Conservation (phyloP, 345 rosid genomes). For the Cardamine occulta region DNA sequence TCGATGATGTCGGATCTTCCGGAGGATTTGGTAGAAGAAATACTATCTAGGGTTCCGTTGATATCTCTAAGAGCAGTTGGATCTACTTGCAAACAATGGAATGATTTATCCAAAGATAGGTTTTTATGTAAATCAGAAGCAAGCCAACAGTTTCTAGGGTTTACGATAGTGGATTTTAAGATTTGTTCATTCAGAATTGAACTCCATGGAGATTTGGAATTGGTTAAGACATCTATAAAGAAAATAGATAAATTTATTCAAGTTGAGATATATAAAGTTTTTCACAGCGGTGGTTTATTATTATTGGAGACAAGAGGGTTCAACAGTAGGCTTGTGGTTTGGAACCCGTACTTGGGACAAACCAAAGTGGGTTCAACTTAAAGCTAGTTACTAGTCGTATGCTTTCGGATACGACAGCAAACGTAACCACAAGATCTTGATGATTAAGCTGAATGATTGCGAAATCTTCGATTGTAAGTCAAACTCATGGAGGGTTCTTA, state of each 20-base stretch:
- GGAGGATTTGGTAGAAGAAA: not conserved
- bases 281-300: not conserved
- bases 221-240: not conserved
- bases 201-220: not conserved
- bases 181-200: not conserved
- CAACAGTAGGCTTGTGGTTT: not conserved
- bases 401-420: conserved; percentile 1
- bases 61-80: not conserved
- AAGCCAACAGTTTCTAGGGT: not conserved
- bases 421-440: not conserved
- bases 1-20: not conserved
- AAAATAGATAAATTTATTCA: too few species aligned
- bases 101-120: not conserved
- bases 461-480: not conserved
- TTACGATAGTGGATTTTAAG: not conserved
- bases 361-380: too few species aligned
- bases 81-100: not conserved
- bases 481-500: not conserved
- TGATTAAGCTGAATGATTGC: too few species aligned
- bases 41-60: not conserved
- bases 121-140: not conserved
- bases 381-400: not conserved
- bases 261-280: not conserved
- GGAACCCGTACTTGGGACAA: not conserved
- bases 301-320: not conserved